Evolutionary conservation across 2,329 filamentous ascomycete species (phyloP), one percentile per base, ranked within the genome.

Genomic region (Microdochium nivale): DNA sequence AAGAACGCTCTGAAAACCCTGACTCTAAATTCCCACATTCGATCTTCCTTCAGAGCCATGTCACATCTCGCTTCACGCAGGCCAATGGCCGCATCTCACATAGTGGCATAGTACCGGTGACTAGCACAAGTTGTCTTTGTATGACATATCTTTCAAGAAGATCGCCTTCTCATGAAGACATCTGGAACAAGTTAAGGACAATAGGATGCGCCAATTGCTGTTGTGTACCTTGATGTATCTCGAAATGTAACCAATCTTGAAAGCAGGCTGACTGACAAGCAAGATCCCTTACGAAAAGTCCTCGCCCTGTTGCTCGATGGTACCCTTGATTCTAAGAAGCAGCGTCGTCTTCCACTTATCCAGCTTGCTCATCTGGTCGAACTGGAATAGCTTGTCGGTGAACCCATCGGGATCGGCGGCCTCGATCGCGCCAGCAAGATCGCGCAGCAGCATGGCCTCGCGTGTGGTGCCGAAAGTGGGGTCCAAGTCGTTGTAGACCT

Each of bases 261-360:
- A 16, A 11, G 3, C 16, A 44, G 16, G 19, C 21, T 19, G 16
- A 11, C 40, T 19, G 11, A 44, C 13, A 21, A 5, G 3, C n/a
- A 4, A 23, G 19, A 5, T 30, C 35, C 9, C 33, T 57, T 56
- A 67, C 43, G 64, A 63, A 53, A 66, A 67, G 54, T 67, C 64
- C 51, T 67, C 64, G 30, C 61, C 63, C 16, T 57, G 59, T 50
- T 58, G 75, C 71, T 92, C 86, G 61, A 96, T 95, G 51, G 77
- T 77, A 62, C 85, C 84, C 84, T 96, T 96, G 62, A 96, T 79
- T 60, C 84, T 81, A 63, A 95, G 73, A 56, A 96, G 70, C 53
- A 96, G 74, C 30, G 86, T 88, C 49, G 88, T 96, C 86, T 96
- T 96, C 92, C 92, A 97, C 75, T 92, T 94, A 66, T 96, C 91